phyloP scores from a whole-genome alignment of 805 yeast genomes.

The Starmera caribaea region DNA sequence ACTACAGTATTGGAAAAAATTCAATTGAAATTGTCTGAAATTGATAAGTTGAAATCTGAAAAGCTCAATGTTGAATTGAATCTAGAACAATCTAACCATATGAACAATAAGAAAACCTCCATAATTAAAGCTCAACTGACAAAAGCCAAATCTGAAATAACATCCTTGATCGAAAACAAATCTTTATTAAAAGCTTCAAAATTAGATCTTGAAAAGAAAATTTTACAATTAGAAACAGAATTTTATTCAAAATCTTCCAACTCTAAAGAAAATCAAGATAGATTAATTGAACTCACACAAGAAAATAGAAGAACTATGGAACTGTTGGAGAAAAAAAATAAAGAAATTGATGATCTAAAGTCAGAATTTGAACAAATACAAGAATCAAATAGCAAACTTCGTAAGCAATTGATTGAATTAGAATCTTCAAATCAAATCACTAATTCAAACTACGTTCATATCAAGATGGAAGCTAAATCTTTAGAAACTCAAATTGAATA shows the following conservation, averaged over 20 bases:
- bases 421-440: conserved; percentile 25
- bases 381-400: conserved; percentile 24
- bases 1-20: conserved; percentile 17
- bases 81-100: conserved; percentile 30
- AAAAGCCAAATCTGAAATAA: conserved; percentile 14
- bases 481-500: conserved; percentile 32
- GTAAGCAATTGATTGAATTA: conserved; percentile 30
- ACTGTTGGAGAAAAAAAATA: conserved; percentile 26
- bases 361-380: conserved; percentile 29
- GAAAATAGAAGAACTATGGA: conserved; percentile 25
- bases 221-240: conserved; percentile 8
- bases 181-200: conserved; percentile 13
- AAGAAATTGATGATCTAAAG: conserved; percentile 24
- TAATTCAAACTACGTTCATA: conserved; percentile 19
- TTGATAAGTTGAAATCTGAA: conserved; percentile 27
- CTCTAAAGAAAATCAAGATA: conserved; percentile 5
- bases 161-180: conserved; percentile 13
- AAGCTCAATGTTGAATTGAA: conserved; percentile 26
- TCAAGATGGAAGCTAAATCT: conserved; percentile 25
- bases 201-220: conserved; percentile 10
- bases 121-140: conserved; percentile 21
- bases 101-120: conserved; percentile 23
- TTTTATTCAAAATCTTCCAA: conserved; percentile 3
- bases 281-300: conserved; percentile 5
- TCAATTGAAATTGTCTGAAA: conserved; percentile 22